These are phyloP conservation scores for Microsporum audouinii DNA, from an alignment of 2,329 filamentous ascomycete genomes.

Conservation along the genomic window DNA sequence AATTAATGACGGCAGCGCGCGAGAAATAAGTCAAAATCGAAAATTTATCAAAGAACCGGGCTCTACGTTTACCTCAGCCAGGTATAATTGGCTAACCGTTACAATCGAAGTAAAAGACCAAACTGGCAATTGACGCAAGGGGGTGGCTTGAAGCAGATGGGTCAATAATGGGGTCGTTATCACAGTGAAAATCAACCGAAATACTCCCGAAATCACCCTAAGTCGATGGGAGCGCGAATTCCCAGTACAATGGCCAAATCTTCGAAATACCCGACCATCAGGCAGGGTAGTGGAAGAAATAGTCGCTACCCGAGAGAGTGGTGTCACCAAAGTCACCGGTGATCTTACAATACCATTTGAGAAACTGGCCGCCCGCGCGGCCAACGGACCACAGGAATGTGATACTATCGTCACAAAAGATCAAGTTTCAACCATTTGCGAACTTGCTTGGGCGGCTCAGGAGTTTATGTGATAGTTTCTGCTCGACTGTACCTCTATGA, in stretches of 20 bases:
- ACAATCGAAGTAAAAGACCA: not conserved
- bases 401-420: not conserved
- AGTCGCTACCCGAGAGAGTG: not conserved
- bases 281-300: not conserved
- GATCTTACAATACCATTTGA: not conserved
- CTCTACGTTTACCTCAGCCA: not conserved
- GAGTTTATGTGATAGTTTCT: too few relatives aligned
- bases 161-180: not conserved
- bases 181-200: not conserved
- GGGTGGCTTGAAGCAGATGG: not conserved
- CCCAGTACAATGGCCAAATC: too few relatives aligned
- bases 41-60: not conserved
- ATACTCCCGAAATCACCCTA: not conserved
- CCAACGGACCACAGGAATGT: too few relatives aligned
- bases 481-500: too few relatives aligned
- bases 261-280: too few relatives aligned
- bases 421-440: too few relatives aligned
- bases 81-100: not conserved
- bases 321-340: not conserved
- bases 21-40: not conserved
- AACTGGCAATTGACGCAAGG: constrained; percentile 1
- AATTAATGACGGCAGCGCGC: not conserved
- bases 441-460: too few relatives aligned
- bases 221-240: not conserved
- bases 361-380: too few relatives aligned